Evolutionary conservation across 805 yeast species (phyloP).

Genomic region (Hanseniaspora osmophila): DNA sequence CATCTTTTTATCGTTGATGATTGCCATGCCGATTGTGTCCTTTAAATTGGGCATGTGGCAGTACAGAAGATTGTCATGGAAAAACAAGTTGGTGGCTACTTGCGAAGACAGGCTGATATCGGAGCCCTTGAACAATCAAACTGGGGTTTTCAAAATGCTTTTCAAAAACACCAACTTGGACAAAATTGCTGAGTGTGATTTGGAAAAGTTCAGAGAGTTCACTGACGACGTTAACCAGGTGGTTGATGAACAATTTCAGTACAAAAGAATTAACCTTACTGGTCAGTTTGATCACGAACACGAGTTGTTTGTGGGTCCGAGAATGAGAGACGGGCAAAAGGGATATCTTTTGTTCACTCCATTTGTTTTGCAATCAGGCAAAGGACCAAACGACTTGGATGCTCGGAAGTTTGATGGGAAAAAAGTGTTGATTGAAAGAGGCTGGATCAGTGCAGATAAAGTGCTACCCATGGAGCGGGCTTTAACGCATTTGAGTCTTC

Average conservation of each 20-base stretch:
- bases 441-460: constrained; percentile 74
- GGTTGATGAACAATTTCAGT: constrained; percentile 62
- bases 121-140: constrained; percentile 27
- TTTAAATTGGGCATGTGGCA: constrained; percentile 92
- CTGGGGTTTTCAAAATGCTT: neutral
- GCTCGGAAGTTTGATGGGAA: constrained; percentile 22
- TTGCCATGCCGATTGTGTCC: constrained; percentile 75
- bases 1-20: constrained; percentile 25
- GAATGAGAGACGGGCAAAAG: constrained; percentile 51
- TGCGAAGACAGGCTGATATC: constrained; percentile 72
- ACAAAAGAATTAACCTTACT: constrained; percentile 57
- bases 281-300: constrained; percentile 75
- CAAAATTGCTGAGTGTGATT: neutral
- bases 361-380: constrained; percentile 58
- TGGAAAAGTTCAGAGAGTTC: constrained; percentile 23
- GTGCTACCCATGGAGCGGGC: constrained; percentile 40
- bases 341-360: constrained; percentile 82
- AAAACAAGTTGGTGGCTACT: constrained; percentile 62
- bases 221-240: constrained; percentile 55
- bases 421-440: constrained; percentile 73
- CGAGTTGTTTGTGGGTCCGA: constrained; percentile 87
- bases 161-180: neutral
- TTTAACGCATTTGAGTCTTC: constrained; percentile 57
- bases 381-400: neutral
- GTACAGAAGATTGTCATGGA: constrained; percentile 74